Conservation (phyloP, 2,329 filamentous ascomycete species). For the Scedosporium minutisporum region DNA sequence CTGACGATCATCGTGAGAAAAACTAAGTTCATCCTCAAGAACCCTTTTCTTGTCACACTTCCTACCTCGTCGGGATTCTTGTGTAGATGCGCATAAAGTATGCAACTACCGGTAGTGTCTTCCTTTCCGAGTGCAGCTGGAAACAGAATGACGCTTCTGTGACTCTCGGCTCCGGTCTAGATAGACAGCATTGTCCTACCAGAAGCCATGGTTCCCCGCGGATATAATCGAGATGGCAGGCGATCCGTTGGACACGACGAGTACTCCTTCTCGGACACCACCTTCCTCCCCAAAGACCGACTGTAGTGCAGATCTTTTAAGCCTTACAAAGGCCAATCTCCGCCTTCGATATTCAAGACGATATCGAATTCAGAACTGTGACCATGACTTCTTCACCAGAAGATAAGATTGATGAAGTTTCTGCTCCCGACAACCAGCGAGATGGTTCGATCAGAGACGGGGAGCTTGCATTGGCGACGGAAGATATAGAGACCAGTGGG, state of each 20-base stretch:
- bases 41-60: neutral
- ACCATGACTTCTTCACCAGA: neutral
- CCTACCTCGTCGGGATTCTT: neutral
- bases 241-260: no score
- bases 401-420: neutral
- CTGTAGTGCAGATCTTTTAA: no score
- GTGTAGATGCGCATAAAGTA: neutral
- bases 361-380: neutral
- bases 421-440: no score
- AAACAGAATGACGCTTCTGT: neutral
- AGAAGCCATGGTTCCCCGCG: neutral
- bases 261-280: no score
- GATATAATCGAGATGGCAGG: neutral
- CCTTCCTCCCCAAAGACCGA: no score
- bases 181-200: neutral
- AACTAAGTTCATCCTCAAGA: neutral
- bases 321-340: no score
- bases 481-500: conserved; percentile 6
- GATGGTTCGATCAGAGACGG: neutral
- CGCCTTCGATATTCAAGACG: neutral
- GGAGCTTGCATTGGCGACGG: neutral
- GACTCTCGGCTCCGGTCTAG: no score
- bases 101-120: no score
- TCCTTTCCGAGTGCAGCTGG: neutral
- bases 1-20: neutral